Evolutionary conservation across 148 eudicot species (phyloP).

Genomic region (Persicaria tinctoria): DNA sequence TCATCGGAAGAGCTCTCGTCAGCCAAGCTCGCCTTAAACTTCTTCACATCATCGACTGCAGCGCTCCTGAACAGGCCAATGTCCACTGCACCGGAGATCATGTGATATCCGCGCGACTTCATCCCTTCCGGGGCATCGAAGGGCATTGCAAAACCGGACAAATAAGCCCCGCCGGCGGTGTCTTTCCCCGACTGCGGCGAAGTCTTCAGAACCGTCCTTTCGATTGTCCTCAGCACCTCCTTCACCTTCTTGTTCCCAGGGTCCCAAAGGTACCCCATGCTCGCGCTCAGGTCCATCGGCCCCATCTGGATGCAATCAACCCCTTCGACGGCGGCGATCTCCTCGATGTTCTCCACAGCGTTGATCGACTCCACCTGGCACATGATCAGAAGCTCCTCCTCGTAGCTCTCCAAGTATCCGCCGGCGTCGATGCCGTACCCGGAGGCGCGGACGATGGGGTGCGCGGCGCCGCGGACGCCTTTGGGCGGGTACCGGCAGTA

Average conservation of each 20-base stretch:
- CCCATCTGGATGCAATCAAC: constrained; percentile 88
- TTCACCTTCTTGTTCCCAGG: constrained; percentile 80
- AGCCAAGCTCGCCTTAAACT: constrained; percentile 42
- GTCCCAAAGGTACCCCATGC: constrained; percentile 84
- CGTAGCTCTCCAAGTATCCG: constrained; percentile 47
- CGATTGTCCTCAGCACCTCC: constrained; percentile 42
- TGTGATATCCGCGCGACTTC: constrained; percentile 67
- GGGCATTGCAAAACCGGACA: constrained; percentile 80
- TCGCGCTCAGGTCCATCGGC: constrained; percentile 83
- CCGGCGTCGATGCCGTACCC: constrained; percentile 61
- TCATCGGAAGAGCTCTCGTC: constrained; percentile 21
- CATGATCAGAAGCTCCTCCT: constrained; percentile 70
- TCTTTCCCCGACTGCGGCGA: neutral
- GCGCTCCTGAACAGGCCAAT: constrained; percentile 61
- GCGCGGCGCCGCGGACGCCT: constrained; percentile 87
- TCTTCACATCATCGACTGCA: constrained; percentile 69
- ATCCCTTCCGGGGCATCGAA: constrained; percentile 45
- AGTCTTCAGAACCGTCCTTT: constrained; percentile 43
- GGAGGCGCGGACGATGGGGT: constrained; percentile 77
- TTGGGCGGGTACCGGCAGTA: constrained; percentile 75
- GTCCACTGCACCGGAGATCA: constrained; percentile 79
- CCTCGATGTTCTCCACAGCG: constrained; percentile 42
- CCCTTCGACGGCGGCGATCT: constrained; percentile 81
- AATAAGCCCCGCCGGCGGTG: constrained; percentile 34
- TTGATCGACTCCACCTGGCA: constrained; percentile 78